Evolutionary conservation across 768 basidiomycete genomes (phyloP), one percentile per base, ranked within the genome.

Genomic region (Gautieria morchelliformis): DNA sequence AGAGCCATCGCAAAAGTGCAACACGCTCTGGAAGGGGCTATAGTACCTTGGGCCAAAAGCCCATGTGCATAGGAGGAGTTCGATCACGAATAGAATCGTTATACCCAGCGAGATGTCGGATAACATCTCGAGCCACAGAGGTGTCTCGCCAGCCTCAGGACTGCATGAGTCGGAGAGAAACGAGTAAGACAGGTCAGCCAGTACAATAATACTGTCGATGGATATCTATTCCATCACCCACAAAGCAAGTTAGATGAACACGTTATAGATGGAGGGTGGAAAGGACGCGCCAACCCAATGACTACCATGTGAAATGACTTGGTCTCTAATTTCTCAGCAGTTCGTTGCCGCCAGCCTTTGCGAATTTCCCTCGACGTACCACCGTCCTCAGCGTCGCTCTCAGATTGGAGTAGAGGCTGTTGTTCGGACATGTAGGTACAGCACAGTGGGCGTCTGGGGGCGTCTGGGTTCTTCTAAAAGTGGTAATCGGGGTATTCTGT

Each of bases 1-100:
- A 42, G 77, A 50, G 8, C 82, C 80, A 70, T 92, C 90, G 63
- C 91, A 87, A 24, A 84, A 63, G 66, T 92, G 89, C n/a, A 92
- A 50, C 3, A 78, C 67, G 6, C 65, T 67, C n/a, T 73, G 76
- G 59, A 79, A 75, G 4, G 90, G 89, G 62, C 82, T 74, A 65
- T 84, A 87, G 65, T 73, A 84, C 35, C 68, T 64, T n/a, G 65
- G 46, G 7, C 89, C 88, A 32, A 87, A 76, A 0, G 84, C 78
- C 79, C 81, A 89, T 12, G 87, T 58, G 1, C 80, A 71, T 47
- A 87, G 58, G 2, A 89, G 85, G 52, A 92, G 86, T 80, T 92
- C 90, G 59, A 83, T 27, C 33, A 92, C 66, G 77, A 92, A 91
- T 66, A 87, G 65, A 5, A 79, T 77, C 57, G 84, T 88, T 52